These are phyloP conservation scores for Trypanosoma congolense DNA, from an alignment of 208 protist genomes.

Conservation along the genomic window DNA sequence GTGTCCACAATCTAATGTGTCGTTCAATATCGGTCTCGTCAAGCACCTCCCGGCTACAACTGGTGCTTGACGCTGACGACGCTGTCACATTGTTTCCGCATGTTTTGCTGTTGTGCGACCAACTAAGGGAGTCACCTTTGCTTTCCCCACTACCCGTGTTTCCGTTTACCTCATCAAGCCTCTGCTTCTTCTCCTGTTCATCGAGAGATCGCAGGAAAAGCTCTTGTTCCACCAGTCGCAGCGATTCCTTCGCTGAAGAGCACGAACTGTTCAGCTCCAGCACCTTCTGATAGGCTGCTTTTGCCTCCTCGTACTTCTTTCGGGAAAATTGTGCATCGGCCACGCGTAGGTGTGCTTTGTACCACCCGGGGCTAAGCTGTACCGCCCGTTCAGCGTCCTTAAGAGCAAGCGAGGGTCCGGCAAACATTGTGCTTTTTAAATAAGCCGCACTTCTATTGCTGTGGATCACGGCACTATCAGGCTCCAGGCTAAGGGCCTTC, in stretches of 20 bases:
- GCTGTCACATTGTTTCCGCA: conserved; percentile 9
- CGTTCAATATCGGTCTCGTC: conserved; percentile 14
- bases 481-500: conserved; percentile 51
- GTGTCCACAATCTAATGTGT: conserved; percentile 32
- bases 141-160: not conserved
- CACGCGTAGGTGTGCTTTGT: conserved; percentile 78
- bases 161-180: not conserved
- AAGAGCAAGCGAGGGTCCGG: conserved; percentile 68
- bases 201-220: conserved; percentile 29
- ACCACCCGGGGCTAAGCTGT: conserved; percentile 65
- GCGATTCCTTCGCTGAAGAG: conserved; percentile 27
- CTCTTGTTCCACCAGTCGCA: conserved; percentile 37
- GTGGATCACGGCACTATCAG: conserved; percentile 62
- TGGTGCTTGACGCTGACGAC: conserved; percentile 2
- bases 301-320: conserved; percentile 80
- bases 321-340: conserved; percentile 86
- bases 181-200: conserved; percentile 15
- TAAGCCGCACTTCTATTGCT: conserved; percentile 88
- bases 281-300: conserved; percentile 60
- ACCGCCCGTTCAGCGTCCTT: conserved; percentile 82
- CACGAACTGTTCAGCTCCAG: conserved; percentile 52
- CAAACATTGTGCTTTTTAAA: conserved; percentile 62
- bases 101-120: conserved; percentile 11
- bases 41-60: not conserved
- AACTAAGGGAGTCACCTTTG: conserved; percentile 1